Evolutionary conservation across 2,329 filamentous ascomycete species (phyloP), one percentile per base, ranked within the genome.

Genomic region (Ascosphaera apis): DNA sequence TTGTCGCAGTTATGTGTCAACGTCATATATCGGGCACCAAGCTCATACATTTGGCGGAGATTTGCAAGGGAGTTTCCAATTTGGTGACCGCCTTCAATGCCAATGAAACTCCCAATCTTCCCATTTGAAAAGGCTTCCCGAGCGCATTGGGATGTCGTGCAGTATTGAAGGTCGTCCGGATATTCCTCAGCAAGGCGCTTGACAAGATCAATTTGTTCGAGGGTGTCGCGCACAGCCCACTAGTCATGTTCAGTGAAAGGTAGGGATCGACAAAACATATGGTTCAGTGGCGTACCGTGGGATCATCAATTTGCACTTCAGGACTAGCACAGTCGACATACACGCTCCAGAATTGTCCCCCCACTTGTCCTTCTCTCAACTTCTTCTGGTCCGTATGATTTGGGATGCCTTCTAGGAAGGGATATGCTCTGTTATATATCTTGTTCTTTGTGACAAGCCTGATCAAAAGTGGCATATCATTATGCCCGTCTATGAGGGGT

Each of bases 401-500:
- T 7, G 39, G 27, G n/a, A 47, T 35, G 2, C 40, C 39, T 16
- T 39, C 37, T n/a, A 42, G 38, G 30, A 46, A 45, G 15, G 41
- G 40, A 28, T 45, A 38, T n/a, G 36, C 41, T 9, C 39, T 41
- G 38, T 45, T 38, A 39, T 50, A 47, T 15, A 53, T 49, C 33
- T 49, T 46, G 25, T 48, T 45, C n/a, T 48, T 34, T 17, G 45
- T 43, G 15, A 45, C 40, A n/a, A 42, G 41, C 9, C 49, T 41
- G 15, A 53, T 41, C 31, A 48, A 35, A 37, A 45, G 45, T 2
- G 49, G 51, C 12, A 52, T 36, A 38, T 53, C 51, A 39, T 53
- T 53, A 36, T 53, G 51, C 0, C 51, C 51, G 40, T 53, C 51
- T 23, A 52, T 48, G 25, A 52, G 34, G 6, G 49, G 48, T 3